These are phyloP conservation scores for Suaeda aralocaspica DNA, from an alignment of 148 eudicot genomes.

Conservation along the genomic window DNA sequence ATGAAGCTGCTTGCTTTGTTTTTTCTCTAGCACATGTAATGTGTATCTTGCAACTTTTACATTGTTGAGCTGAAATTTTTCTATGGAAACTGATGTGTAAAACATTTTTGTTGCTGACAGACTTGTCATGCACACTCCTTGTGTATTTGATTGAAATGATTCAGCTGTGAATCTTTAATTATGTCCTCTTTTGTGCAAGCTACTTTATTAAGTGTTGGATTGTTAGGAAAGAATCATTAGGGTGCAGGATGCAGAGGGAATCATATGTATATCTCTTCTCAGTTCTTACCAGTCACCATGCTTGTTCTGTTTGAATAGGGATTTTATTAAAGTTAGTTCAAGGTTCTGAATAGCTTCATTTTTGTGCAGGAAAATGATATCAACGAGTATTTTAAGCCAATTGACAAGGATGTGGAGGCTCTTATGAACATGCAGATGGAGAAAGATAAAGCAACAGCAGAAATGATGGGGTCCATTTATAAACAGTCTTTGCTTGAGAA, in stretches of 20 bases:
- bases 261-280: not conserved
- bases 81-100: not conserved
- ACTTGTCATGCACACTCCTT: not conserved
- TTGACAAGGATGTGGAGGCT: constrained; percentile 74
- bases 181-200: not conserved
- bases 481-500: constrained; percentile 62
- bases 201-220: not conserved
- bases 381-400: constrained; percentile 69
- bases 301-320: not conserved
- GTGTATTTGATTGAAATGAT: not conserved
- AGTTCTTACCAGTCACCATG: too few species aligned
- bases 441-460: constrained; percentile 52
- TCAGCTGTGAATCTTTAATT: not conserved
- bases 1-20: too few species aligned
- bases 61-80: not conserved
- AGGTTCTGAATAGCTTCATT: not conserved
- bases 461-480: constrained; percentile 68
- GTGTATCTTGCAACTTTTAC: not conserved
- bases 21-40: not conserved
- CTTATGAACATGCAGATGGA: constrained; percentile 73
- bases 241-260: not conserved
- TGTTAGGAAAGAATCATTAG: not conserved
- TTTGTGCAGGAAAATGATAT: constrained; percentile 68
- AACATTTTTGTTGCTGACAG: not conserved
- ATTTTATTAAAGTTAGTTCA: not conserved